phyloP scores from a whole-genome alignment of 495 filamentous ascomycete species.

The Penicillium subrubescens region DNA sequence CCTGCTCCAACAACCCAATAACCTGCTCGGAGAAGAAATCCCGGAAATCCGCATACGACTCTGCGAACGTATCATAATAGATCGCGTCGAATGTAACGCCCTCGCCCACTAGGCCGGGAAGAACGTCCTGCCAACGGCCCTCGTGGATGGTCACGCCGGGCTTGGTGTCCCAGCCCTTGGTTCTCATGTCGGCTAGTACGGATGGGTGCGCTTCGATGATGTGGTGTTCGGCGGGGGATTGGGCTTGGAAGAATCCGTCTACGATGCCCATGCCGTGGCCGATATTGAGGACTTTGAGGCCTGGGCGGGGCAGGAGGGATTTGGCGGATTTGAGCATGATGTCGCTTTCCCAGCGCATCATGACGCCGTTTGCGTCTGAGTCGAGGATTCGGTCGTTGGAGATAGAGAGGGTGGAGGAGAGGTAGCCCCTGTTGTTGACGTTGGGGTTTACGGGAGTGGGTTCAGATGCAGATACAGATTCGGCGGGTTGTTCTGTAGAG shows the following conservation, averaged over 20 bases:
- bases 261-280: constrained; percentile 98
- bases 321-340: constrained; percentile 83
- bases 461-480: constrained; percentile 17
- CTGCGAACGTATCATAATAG: constrained; percentile 98
- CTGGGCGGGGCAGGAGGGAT: constrained; percentile 57
- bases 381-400: constrained; percentile 76
- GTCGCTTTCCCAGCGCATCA: constrained; percentile 95
- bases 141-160: constrained; percentile 65
- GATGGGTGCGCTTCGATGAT: constrained; percentile 91
- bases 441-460: constrained; percentile 33
- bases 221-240: constrained; percentile 68
- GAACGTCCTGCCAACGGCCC: constrained; percentile 83
- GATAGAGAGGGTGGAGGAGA: constrained; percentile 77
- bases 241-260: constrained; percentile 76
- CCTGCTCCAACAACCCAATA: constrained; percentile 70
- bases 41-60: constrained; percentile 82
- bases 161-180: constrained; percentile 64
- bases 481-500: constrained; percentile 17
- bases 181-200: constrained; percentile 71
- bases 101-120: constrained; percentile 68
- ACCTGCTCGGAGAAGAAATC: constrained; percentile 88
- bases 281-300: constrained; percentile 80
- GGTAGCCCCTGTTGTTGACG: constrained; percentile 69
- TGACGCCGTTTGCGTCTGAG: constrained; percentile 80
- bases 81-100: constrained; percentile 83